Evolutionary conservation across 228 moss, liverwort and hornwort genomes (phyloP).

Genomic region (Sphagnum fallax): DNA sequence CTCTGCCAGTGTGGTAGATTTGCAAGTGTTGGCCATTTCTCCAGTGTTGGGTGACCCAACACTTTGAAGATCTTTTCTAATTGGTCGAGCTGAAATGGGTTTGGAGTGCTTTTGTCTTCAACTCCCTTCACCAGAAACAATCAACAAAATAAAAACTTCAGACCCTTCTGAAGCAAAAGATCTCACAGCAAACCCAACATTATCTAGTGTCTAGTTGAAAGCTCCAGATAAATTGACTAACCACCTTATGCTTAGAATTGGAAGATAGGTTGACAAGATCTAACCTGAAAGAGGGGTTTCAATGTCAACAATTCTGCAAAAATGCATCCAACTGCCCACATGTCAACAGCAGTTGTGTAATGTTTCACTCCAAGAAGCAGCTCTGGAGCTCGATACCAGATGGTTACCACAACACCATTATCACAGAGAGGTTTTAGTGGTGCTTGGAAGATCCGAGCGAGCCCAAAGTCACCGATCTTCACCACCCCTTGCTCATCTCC

Average conservation of each 20-base stretch:
- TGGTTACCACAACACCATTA: conserved; percentile 96
- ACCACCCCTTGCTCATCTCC: conserved; percentile 97
- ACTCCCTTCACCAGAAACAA: conserved; percentile 43
- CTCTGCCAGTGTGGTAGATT: conserved; percentile 76
- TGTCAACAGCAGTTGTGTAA: conserved; percentile 96
- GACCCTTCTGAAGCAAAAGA: no score
- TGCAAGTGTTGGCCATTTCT: conserved; percentile 83
- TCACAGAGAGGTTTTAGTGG: conserved; percentile 79
- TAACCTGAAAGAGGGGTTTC: conserved; percentile 87
- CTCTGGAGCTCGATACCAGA: conserved; percentile 98
- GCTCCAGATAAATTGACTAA: no score
- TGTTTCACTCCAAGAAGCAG: conserved; percentile 96
- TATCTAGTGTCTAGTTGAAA: no score
- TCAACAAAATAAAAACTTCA: no score
- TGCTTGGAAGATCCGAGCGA: conserved; percentile 91
- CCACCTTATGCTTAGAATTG: no score
- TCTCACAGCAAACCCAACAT: no score
- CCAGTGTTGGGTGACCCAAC: conserved; percentile 84
- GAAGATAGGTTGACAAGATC: no score
- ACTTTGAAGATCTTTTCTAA: conserved; percentile 98
- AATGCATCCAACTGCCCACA: conserved; percentile 99
- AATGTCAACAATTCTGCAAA: conserved; percentile 94
- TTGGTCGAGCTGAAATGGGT: conserved; percentile 94
- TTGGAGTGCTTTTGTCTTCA: conserved; percentile 88
- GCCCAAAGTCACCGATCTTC: conserved; percentile 93